Base-by-base conservation (phyloP, 352 stramenopile species). In the Phytopythium delawarense region DNA sequence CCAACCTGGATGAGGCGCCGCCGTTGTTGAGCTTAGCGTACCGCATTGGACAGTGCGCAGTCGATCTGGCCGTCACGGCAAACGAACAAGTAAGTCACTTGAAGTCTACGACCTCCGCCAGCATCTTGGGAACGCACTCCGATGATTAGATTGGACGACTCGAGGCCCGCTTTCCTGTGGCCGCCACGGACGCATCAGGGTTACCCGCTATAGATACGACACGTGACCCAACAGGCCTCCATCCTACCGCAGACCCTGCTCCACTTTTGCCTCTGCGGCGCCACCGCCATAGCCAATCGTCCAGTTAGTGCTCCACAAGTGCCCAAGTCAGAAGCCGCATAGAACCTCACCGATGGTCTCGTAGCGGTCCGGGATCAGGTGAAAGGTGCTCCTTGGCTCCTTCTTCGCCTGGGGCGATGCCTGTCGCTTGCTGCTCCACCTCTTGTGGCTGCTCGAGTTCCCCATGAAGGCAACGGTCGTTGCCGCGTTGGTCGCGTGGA, bases 81-180 rank as follows among this genome's bases (percentile, higher is more conserved):
- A 18, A 55, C 30, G 49, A 13, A 44, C 35, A n/a, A 9, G 50
- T 42, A 0, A 39, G 16, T 55, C 7, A 40, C 8, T 11, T 37
- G 5, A 37, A 4, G 32, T 37, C 32, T 37, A 37, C 32, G 32
- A 37, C 9, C 32, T 9, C n/a, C 21, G 21, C 45, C n/a, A n/a
- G 8, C 4, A 16, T 13, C 40, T 21, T 20, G 40, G 2, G 5
- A 20, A 59, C 63, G n/a, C 69, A 82, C 71, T 12, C 68, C 83
- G 28, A 92, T 65, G 42, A 90, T 76, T 18, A 92, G 49, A 46
- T 89, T 82, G 4, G 77, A 88, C 2, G 79, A 87, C 59, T 92
- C 78, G 21, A 92, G 71, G 13, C 82, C 79, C 11, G 76, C 67
- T 63, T 74, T 46, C n/a, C 78, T 82, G 34, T 63, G 46, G 28